These are phyloP conservation scores for Xylaria sp. DNA, from an alignment of 2,329 filamentous ascomycete genomes.

Conservation along the genomic window DNA sequence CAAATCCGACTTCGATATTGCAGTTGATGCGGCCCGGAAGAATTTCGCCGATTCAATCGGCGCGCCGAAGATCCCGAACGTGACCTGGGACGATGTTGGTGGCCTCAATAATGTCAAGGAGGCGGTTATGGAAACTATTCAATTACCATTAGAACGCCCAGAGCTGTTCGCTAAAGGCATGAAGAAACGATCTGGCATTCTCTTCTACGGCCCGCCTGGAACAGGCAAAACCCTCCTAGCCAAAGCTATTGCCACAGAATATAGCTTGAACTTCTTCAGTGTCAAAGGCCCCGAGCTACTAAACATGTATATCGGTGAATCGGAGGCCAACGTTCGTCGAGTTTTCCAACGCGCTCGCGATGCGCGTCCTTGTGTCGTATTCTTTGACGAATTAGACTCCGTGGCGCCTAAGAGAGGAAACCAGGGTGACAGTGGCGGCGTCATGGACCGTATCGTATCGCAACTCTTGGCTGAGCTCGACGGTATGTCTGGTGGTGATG, in stretches of 20 bases:
- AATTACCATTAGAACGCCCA: conserved; percentile 86
- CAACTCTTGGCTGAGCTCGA: conserved; percentile 94
- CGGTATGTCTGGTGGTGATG: conserved; percentile 94
- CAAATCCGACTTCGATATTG: conserved; percentile 85
- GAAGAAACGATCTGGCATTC: conserved; percentile 94
- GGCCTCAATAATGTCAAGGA: conserved; percentile 94
- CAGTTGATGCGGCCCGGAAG: conserved; percentile 93
- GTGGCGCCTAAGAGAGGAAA: conserved; percentile 97
- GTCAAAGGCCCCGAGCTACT: conserved; percentile 91
- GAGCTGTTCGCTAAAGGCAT: conserved; percentile 96
- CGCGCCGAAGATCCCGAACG: conserved; percentile 96
- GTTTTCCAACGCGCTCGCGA: conserved; percentile 89
- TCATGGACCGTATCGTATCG: conserved; percentile 97
- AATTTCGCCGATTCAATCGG: conserved; percentile 98
- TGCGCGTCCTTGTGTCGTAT: conserved; percentile 85
- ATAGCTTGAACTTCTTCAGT: conserved; percentile 92
- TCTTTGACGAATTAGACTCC: conserved; percentile 92
- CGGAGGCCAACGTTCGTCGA: conserved; percentile 86
- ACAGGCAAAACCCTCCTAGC: conserved; percentile 92
- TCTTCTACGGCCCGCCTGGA: conserved; percentile 90
- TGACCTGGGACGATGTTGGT: conserved; percentile 95
- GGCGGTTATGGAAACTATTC: conserved; percentile 95
- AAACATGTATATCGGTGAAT: conserved; percentile 97
- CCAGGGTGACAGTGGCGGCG: conserved; percentile 94
- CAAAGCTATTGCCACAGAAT: conserved; percentile 92